These are phyloP conservation scores for Coriaria nepalensis DNA, from an alignment of 306 rosid species.

Conservation along the genomic window DNA sequence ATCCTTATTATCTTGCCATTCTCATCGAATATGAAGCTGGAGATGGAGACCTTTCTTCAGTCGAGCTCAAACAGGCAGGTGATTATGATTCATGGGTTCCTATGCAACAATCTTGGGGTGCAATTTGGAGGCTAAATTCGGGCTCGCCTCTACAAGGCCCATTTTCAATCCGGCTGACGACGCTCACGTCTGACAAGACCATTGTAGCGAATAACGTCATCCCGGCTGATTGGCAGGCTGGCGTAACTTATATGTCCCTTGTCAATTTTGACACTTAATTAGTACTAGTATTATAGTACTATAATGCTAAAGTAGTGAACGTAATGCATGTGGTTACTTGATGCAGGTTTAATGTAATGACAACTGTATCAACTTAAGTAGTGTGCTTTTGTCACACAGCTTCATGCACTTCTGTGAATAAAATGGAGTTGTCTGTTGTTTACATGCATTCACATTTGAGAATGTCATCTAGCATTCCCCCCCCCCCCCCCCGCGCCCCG, in stretches of 20 bases:
- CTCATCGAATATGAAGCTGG: conserved; percentile 46
- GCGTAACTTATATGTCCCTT: conserved; percentile 44
- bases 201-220: conserved; percentile 42
- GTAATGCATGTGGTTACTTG: no score
- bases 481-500: no score
- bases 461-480: no score
- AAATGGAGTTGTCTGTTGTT: no score
- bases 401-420: no score
- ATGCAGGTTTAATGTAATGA: no score
- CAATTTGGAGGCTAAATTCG: conserved; percentile 44
- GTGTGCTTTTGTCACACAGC: no score
- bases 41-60: conserved; percentile 35
- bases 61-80: conserved; percentile 40
- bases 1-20: conserved; percentile 37
- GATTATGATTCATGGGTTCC: conserved; percentile 35
- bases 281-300: no score
- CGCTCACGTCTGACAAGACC: conserved; percentile 20
- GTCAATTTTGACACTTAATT: conserved; percentile 28
- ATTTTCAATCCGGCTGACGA: conserved; percentile 40
- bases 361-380: no score
- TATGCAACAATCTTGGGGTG: conserved; percentile 67
- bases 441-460: no score
- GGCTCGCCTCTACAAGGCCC: conserved; percentile 38
- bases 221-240: conserved; percentile 59
- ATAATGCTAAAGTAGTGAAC: no score